Base-by-base conservation (phyloP, 108 stramenopile species). In the Cyclotella cryptica region DNA sequence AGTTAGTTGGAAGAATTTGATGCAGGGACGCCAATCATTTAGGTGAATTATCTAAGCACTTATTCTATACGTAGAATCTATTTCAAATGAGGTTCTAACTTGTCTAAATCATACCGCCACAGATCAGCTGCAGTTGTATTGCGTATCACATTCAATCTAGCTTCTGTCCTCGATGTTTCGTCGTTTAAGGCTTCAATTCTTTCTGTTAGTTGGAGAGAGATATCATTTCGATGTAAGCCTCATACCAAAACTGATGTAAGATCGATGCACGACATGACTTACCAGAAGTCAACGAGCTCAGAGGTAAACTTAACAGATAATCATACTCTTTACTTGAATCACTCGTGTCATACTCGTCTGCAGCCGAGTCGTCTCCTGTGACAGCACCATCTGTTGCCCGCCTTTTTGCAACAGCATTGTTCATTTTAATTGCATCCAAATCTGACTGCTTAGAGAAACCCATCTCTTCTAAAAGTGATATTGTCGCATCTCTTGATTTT, bases 41-140 rank as follows among this genome's bases (percentile, higher is more conserved):
- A 66, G 62, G 22, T 85, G 61, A 5, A 35, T 27, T 29, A 28
- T 26, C 17, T 2, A 58, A 28, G 2, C 1, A 58, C 24, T 21
- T 21, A 21, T 27, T 13, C 17, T 13, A 26, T 24, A 3, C 9
- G 24, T 27, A 7, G 19, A 14, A 58, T 58, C 55, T 58, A 19
- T 57, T 18, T 54, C 17, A 90, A 74, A 72, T 88, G 78, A 52
- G 63, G 64, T 54, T 93, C 93, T 11, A 97, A 87, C 47, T 78
- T 89, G 45, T 95, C 90, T 61, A 97, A 73, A 75, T 97, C 97
- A 13, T 54, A 55, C 52, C 82, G 82, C 97, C 97, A 97, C 61
- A 96, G 60, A 30, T 97, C 91, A 54, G 86, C 83, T 19, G 93
- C 84, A 19, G 83, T 61, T 43, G 62, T 77, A 22, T 65, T 66